These are phyloP conservation scores for Cladosporium sp. DNA, from an alignment of 2,329 filamentous ascomycete genomes.

Conservation along the genomic window DNA sequence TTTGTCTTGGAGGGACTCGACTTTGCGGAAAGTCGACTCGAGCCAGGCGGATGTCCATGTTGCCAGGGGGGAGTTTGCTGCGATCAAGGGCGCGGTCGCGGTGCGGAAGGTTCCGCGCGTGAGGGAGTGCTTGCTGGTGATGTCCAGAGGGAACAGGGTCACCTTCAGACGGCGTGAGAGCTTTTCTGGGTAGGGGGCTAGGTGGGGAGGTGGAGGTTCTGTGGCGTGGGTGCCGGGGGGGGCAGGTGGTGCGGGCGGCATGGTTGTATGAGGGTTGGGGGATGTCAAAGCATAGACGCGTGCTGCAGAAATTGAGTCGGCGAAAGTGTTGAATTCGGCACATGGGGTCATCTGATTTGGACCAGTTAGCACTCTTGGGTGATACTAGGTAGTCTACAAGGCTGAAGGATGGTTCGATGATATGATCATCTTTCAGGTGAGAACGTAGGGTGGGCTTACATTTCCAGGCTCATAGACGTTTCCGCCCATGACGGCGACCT, in stretches of 20 bases:
- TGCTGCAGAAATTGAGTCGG: constrained; percentile 57
- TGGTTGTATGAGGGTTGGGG: constrained; percentile 65
- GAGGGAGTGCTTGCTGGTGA: constrained; percentile 41
- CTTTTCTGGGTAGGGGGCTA: constrained; percentile 37
- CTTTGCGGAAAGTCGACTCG: constrained; percentile 41
- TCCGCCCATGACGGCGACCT: constrained; percentile 94
- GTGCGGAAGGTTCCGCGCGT: constrained; percentile 35
- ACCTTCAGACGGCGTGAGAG: constrained; percentile 40
- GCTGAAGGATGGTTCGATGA: background rate
- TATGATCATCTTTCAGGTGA: constrained; percentile 15
- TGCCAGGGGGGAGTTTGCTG: constrained; percentile 38
- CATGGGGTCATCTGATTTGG: constrained; percentile 60
- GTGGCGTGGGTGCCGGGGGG: constrained; percentile 25
- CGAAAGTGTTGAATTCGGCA: constrained; percentile 93
- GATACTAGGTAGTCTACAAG: too few relatives aligned
- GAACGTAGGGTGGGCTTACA: constrained; percentile 32
- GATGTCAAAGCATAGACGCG: constrained; percentile 47
- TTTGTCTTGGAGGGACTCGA: constrained; percentile 36
- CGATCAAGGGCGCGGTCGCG: constrained; percentile 24
- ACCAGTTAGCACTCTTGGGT: constrained; percentile 23
- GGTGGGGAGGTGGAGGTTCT: constrained; percentile 28
- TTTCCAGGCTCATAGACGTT: constrained; percentile 77
- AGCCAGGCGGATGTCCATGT: constrained; percentile 44
- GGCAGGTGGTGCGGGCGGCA: constrained; percentile 61
- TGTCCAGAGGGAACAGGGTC: constrained; percentile 46